A percentile compares a stretch with the other conserved stretches of the same genome.
phyloP scores from a whole-genome alignment of 192 early-diverging fungal species.

The Endogone sp. region DNA sequence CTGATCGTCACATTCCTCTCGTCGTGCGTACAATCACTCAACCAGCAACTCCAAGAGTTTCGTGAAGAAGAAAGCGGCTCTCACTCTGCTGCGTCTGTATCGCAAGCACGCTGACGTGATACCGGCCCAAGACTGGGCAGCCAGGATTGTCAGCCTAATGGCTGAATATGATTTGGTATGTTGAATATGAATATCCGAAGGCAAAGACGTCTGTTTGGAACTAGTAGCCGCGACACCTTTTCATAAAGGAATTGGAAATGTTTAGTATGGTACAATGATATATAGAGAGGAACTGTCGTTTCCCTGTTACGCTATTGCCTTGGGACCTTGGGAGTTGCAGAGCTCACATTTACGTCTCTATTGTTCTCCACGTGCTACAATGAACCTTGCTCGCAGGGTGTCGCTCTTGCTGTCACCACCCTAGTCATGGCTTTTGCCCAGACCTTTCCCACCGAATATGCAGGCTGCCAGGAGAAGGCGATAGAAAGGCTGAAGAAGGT shows the following conservation, averaged over 20 bases:
- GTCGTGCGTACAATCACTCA: not conserved
- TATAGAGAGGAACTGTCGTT: too few species aligned
- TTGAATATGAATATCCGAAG: slow-evolving; percentile 6
- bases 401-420: slow-evolving; percentile 77
- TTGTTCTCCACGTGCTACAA: not conserved
- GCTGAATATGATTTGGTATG: slow-evolving; percentile 82
- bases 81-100: slow-evolving; percentile 86
- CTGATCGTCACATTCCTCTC: not conserved
- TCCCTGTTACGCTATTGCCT: too few species aligned
- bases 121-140: slow-evolving; percentile 84
- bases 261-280: too few species aligned
- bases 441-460: slow-evolving; percentile 79
- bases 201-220: not conserved
- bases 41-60: slow-evolving; percentile 69
- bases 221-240: not conserved
- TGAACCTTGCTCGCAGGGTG: slow-evolving; percentile 52
- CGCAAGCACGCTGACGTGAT: slow-evolving; percentile 88
- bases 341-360: too few species aligned
- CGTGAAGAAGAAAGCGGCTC: slow-evolving; percentile 95
- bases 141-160: slow-evolving; percentile 74
- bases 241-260: too few species aligned
- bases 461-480: slow-evolving; percentile 71
- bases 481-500: slow-evolving; percentile 78
- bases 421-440: slow-evolving; percentile 90
- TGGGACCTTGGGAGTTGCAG: too few species aligned